Evolutionary conservation across 257 asterid genomes (phyloP), one percentile per base, ranked within the genome.

Genomic region (Sherardia arvensis): DNA sequence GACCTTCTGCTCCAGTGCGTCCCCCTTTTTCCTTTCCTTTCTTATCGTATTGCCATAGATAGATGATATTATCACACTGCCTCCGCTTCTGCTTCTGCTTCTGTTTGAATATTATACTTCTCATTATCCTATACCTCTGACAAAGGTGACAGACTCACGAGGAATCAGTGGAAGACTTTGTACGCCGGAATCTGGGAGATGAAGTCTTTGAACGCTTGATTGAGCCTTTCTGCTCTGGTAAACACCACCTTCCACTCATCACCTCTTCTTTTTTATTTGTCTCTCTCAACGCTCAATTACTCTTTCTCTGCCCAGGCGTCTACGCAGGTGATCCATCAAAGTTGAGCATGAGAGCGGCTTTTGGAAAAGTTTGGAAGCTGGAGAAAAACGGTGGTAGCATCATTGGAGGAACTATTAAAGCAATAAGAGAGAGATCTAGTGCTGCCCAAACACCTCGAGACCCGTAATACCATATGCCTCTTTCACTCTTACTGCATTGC

Each of bases 201-300:
- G 96, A 92, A 78, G 97, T 92, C 64, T 92, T 92, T 78, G 96
- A 92, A 74, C 97, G 99, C 67, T 76, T 92, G 74, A 92, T 92
- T 29, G 99, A 92, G 80, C 99, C 99, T 18, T 92, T 92, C 75
- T 92, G 99, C 80, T 89, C 99, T 34, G 99, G 99, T 89, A 84
- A 26, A 3, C 69, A 10, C 1, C 11, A 1, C 55, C 9, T 1
- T 4, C 7, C 20, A 17, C 8, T 48, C 8, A 49, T 49, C 55
- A 5, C 55, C 53, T 14, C 4, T 45, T 1, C 22, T 47, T 18
- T 47, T 3, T 3, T n/a, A n/a, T n/a, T 0, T 33, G 40, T 8
- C 9, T 33, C 12, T 9, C 40, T n/a, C n/a, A n/a, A n/a, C n/a
- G n/a, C n/a, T n/a, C n/a, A n/a, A n/a, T n/a, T n/a, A n/a, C n/a